Evolutionary conservation across 768 basidiomycete genomes (phyloP).

Genomic region (Antrodiella citrinella): DNA sequence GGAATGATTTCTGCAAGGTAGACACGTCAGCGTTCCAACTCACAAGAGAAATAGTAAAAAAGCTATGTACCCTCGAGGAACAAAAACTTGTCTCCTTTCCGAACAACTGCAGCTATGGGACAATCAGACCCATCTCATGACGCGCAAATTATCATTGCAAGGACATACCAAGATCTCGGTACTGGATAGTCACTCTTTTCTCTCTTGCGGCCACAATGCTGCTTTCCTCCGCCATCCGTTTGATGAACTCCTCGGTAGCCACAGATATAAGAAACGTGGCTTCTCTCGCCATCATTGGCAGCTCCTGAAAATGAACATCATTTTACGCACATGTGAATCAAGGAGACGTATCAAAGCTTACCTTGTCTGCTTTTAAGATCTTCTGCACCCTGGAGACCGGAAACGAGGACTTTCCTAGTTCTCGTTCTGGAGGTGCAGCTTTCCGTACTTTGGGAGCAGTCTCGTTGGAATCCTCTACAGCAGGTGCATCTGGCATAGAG

Average conservation of each 20-base stretch:
- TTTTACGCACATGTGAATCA: too few relatives aligned
- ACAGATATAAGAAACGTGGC: slow-evolving; percentile 73
- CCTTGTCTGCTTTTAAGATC: slow-evolving; percentile 84
- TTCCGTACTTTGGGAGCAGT: not conserved
- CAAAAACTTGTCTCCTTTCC: slow-evolving; percentile 65
- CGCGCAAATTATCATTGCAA: too few relatives aligned
- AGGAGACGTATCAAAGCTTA: slow-evolving; percentile 18
- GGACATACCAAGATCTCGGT: slow-evolving; percentile 67
- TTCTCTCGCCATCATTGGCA: slow-evolving; percentile 69
- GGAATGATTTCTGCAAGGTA: slow-evolving; percentile 46
- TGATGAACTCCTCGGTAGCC: slow-evolving; percentile 86
- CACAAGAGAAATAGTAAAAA: not conserved
- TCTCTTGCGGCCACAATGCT: slow-evolving; percentile 64
- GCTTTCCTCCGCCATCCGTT: slow-evolving; percentile 62
- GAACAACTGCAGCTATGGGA: slow-evolving; percentile 48
- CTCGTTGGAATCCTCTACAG: too few relatives aligned
- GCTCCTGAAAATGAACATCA: slow-evolving; percentile 40
- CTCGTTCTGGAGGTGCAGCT: slow-evolving; percentile 15
- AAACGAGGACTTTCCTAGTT: slow-evolving; percentile 62
- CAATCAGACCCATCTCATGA: too few relatives aligned
- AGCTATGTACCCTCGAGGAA: slow-evolving; percentile 61
- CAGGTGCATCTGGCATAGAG: not conserved
- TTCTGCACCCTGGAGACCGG: slow-evolving; percentile 75
- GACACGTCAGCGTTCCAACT: not conserved
- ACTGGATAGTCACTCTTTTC: slow-evolving; percentile 66